Evolutionary conservation across 306 rosid genomes (phyloP).

Genomic region (Prunus mongolica): DNA sequence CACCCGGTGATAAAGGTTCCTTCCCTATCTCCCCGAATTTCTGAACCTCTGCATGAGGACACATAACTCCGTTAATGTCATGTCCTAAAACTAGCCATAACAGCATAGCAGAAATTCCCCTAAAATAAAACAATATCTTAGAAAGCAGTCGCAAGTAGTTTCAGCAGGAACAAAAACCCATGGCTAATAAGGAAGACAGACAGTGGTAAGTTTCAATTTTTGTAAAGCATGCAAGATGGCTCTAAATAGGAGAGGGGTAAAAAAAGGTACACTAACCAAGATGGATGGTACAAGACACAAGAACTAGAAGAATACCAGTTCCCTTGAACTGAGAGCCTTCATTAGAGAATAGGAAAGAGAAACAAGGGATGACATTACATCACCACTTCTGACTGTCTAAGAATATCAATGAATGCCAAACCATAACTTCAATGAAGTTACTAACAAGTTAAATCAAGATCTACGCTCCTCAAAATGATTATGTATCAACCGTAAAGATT

Average conservation of each 20-base stretch:
- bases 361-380: neutral
- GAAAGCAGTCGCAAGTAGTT: conserved; percentile 6
- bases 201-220: neutral
- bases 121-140: neutral
- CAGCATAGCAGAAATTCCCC: neutral
- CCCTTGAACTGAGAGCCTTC: neutral
- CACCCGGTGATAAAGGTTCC: conserved; percentile 36
- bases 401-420: neutral
- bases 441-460: neutral
- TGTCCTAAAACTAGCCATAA: conserved; percentile 1
- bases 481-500: neutral
- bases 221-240: no score
- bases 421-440: neutral
- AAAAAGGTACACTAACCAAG: neutral
- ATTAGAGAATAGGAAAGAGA: neutral
- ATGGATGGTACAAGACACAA: neutral
- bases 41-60: conserved; percentile 59
- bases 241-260: no score
- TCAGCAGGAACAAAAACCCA: conserved; percentile 11
- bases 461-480: neutral
- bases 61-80: conserved; percentile 9
- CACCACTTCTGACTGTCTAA: neutral
- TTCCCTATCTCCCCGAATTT: conserved; percentile 59
- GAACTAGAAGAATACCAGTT: neutral
- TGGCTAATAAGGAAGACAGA: neutral